Evolutionary conservation across 768 basidiomycete genomes (phyloP), one percentile per base, ranked within the genome.

Genomic region (Cytidiella melzeri): DNA sequence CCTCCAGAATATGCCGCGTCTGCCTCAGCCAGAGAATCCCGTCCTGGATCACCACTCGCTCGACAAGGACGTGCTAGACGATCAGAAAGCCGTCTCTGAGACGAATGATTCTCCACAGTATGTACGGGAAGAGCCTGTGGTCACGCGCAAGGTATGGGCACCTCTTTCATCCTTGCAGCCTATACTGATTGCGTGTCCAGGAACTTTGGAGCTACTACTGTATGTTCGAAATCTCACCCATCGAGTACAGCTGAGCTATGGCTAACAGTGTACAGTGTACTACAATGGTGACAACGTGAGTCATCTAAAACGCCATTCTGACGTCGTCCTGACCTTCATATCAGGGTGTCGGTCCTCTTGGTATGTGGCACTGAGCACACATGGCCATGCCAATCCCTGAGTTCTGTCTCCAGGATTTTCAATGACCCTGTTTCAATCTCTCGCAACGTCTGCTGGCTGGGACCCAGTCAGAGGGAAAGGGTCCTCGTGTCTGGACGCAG

Each of bases 191-290:
- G 9, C n/a, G 34, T 18, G 18, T 38, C 12, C 43, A 64, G 62
- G 88, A 91, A 60, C 67, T 91, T 6, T 91, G 87, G 88, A 80
- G 79, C 46, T 91, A 89, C 59, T 89, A 89, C 62, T 54, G 86
- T 87, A 43, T 26, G 80, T 76, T 4, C 5, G 18, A 4, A 38
- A 9, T 10, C 41, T 2, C 6, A n/a, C n/a, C n/a, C n/a, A n/a
- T n/a, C n/a, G n/a, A n/a, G n/a, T n/a, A n/a, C n/a, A n/a, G n/a
- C n/a, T n/a, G n/a, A n/a, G n/a, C n/a, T n/a, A n/a, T n/a, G n/a
- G n/a, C n/a, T n/a, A n/a, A n/a, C n/a, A n/a, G n/a, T 47, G 10
- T 19, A 41, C 46, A 90, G 87, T 89, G 50, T 89, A 89, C 59
- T 86, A 82, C 65, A 91, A 89, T 50, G 87, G 87, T 45, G 80